phyloP scores from a whole-genome alignment of 306 rosid species.

The Sophora flavescens region DNA sequence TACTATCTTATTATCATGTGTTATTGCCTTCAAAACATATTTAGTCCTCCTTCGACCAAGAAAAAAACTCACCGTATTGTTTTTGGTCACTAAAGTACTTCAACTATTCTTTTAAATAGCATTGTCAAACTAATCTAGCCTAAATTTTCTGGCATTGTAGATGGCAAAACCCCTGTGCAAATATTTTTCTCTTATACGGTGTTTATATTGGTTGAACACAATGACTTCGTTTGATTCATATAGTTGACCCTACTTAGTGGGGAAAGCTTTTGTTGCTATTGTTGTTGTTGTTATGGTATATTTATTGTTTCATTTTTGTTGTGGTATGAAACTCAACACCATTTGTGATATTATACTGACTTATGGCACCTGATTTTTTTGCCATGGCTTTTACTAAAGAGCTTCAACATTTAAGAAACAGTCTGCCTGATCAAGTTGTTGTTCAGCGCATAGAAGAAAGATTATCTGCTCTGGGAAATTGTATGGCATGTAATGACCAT shows the following conservation, averaged over 20 bases:
- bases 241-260: too few relatives aligned
- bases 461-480: slow-evolving; percentile 82
- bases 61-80: neutral
- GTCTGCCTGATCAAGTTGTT: slow-evolving; percentile 85
- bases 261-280: neutral
- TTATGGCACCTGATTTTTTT: slow-evolving; percentile 16
- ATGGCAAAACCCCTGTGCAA: neutral
- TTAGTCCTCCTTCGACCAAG: slow-evolving; percentile 1
- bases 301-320: too few relatives aligned
- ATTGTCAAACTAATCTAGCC: slow-evolving; percentile 27
- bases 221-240: too few relatives aligned
- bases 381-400: slow-evolving; percentile 53
- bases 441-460: slow-evolving; percentile 87
- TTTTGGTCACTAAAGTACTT: neutral
- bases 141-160: slow-evolving; percentile 5
- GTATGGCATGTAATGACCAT: slow-evolving; percentile 87
- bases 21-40: slow-evolving; percentile 25
- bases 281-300: neutral
- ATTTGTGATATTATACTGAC: slow-evolving; percentile 19
- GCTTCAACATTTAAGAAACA: slow-evolving; percentile 88
- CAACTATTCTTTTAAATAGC: neutral
- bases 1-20: slow-evolving; percentile 6
- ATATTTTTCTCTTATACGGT: neutral
- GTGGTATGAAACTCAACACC: neutral
- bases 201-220: neutral